These are phyloP conservation scores for Hypholoma fasciculare DNA, from an alignment of 768 basidiomycete species.

Conservation along the genomic window DNA sequence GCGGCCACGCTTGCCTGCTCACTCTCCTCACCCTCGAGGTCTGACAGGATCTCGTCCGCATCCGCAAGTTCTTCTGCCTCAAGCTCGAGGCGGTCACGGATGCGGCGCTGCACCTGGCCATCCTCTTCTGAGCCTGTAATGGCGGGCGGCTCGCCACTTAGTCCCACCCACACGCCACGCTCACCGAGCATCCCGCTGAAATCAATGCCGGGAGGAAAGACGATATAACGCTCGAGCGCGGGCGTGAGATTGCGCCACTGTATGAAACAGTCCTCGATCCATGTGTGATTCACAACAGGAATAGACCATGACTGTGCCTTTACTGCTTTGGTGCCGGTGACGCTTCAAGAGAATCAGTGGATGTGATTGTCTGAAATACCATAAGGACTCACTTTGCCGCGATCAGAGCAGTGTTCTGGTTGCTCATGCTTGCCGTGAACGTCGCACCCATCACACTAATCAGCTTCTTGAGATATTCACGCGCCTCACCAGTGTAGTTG, in stretches of 20 bases:
- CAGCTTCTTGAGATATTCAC: conserved; percentile 87
- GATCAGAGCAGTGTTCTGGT: conserved; percentile 75
- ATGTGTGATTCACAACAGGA: conserved; percentile 85
- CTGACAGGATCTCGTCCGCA: conserved; percentile 7
- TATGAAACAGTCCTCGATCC: conserved; percentile 89
- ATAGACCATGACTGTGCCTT: conserved; percentile 82
- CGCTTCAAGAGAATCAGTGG: conserved; percentile 25
- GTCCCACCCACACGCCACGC: conserved; percentile 33
- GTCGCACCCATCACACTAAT: conserved; percentile 74
- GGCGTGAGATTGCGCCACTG: conserved; percentile 74
- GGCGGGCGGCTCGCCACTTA: not conserved
- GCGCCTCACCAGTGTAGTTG: conserved; percentile 83
- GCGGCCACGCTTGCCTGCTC: not conserved
- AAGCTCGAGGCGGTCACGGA: conserved; percentile 17
- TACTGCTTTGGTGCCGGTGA: conserved; percentile 58
- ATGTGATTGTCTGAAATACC: not conserved
- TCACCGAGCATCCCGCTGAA: conserved; percentile 50
- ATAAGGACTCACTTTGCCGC: conserved; percentile 72
- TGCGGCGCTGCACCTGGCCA: conserved; percentile 14
- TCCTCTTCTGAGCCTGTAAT: not conserved
- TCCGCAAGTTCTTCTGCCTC: conserved; percentile 20
- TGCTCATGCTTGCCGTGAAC: conserved; percentile 83
- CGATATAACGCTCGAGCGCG: conserved; percentile 65
- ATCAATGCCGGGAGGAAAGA: conserved; percentile 68
- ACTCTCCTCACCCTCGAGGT: conserved; percentile 1